phyloP scores from a whole-genome alignment of 345 rosid species.

The Litchi chinensis region DNA sequence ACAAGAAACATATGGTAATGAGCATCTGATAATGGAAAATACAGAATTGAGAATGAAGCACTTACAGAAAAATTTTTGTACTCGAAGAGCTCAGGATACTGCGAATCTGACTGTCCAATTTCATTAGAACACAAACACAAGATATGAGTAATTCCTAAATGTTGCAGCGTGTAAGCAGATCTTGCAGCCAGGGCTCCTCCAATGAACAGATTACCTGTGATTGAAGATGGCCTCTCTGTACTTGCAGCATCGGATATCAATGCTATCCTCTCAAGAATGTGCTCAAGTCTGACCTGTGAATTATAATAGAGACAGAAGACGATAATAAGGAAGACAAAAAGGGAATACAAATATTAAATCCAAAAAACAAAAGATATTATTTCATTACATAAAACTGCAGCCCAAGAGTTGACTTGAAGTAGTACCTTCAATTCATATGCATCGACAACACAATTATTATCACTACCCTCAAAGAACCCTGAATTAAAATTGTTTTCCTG shows the following conservation, averaged over 20 bases:
- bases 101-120: constrained; percentile 96
- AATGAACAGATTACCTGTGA: constrained; percentile 69
- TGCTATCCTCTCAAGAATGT: constrained; percentile 93
- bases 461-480: constrained; percentile 93
- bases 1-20: not conserved
- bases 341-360: not conserved
- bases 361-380: too few relatives aligned
- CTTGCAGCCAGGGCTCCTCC: constrained; percentile 96
- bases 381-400: constrained; percentile 7
- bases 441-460: constrained; percentile 75
- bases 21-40: not conserved
- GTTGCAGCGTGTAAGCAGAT: constrained; percentile 80
- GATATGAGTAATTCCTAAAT: constrained; percentile 75
- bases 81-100: constrained; percentile 69
- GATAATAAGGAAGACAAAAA: not conserved
- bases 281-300: constrained; percentile 92
- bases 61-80: constrained; percentile 90
- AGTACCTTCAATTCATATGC: constrained; percentile 97
- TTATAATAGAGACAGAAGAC: constrained; percentile 12
- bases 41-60: constrained; percentile 17
- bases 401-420: not conserved
- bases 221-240: constrained; percentile 90
- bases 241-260: constrained; percentile 92
- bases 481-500: constrained; percentile 92
- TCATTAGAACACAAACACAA: constrained; percentile 96